Evolutionary conservation across 1,284 basidiomycete genomes (phyloP).

Genomic region (Anthracocystis setariae): DNA sequence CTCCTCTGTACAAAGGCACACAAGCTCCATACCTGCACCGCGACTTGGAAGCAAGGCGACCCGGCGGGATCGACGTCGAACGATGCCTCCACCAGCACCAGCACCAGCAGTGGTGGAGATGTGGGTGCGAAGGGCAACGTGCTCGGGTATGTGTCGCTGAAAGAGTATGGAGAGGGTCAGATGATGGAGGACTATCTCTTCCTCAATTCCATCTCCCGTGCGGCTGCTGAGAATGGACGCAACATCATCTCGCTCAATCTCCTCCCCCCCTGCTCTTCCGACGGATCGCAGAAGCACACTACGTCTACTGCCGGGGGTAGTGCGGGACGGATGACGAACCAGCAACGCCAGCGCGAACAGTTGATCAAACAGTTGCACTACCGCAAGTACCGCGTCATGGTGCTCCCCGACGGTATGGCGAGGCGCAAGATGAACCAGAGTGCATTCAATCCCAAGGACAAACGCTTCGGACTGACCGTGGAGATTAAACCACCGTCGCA

Average conservation of each 20-base stretch:
- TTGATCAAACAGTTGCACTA: slow-evolving; percentile 42
- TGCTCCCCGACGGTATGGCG: slow-evolving; percentile 41
- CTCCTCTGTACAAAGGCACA: slow-evolving; percentile 29
- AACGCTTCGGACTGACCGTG: slow-evolving; percentile 12
- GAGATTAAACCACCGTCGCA: slow-evolving; percentile 6
- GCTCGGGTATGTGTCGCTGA: slow-evolving; percentile 18
- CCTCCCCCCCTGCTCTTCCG: slow-evolving; percentile 6
- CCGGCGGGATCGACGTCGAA: neutral
- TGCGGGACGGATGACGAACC: slow-evolving; percentile 11
- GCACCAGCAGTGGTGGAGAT: neutral
- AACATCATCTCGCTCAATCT: slow-evolving; percentile 28
- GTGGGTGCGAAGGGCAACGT: too few relatives aligned
- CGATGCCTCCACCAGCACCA: neutral
- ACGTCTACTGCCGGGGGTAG: neutral
- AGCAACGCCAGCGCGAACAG: slow-evolving; percentile 30
- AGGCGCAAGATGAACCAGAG: slow-evolving; percentile 17
- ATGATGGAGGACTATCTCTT: slow-evolving; percentile 41
- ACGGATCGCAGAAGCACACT: too few relatives aligned
- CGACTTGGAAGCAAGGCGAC: neutral
- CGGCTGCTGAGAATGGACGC: slow-evolving; percentile 17
- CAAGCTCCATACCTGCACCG: slow-evolving; percentile 7
- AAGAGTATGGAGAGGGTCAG: slow-evolving; percentile 20
- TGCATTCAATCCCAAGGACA: slow-evolving; percentile 12
- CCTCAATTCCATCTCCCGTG: slow-evolving; percentile 26
- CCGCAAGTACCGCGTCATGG: slow-evolving; percentile 25